Percentiles rank a stretch among this genome's conserved stretches.
Conservation (phyloP, 768 basidiomycete genomes). For the Podaxis sp. region DNA sequence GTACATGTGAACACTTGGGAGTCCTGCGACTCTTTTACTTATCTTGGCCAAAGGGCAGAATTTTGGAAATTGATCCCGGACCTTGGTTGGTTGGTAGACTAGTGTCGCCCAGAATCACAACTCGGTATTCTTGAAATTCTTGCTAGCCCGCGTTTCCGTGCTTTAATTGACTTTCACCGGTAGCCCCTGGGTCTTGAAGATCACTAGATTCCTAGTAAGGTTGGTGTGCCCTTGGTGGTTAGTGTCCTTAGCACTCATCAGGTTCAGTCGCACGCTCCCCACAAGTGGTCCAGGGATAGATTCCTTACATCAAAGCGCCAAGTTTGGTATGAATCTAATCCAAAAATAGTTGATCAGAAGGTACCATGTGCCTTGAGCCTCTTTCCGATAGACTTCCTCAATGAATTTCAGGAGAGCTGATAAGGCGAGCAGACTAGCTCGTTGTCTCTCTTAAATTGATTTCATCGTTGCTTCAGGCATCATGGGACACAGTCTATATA, state of each 20-base stretch:
- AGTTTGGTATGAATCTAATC: background rate
- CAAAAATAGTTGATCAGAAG: background rate
- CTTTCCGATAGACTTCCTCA: background rate
- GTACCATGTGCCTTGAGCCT: background rate
- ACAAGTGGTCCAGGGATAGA: background rate
- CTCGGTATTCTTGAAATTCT: too few species aligned
- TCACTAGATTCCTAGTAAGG: too few species aligned
- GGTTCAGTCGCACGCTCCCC: too few species aligned
- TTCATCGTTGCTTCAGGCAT: background rate
- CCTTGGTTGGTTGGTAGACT: too few species aligned
- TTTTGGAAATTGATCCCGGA: background rate
- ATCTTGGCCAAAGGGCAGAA: background rate
- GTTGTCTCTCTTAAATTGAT: background rate
- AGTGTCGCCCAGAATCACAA: too few species aligned
- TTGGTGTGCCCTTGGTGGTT: too few species aligned
- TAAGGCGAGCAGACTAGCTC: background rate
- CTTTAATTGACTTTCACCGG: too few species aligned
- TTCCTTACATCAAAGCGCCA: background rate
- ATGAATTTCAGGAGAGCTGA: background rate
- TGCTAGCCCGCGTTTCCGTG: too few species aligned
- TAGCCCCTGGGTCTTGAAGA: too few species aligned
- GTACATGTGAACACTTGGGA: background rate
- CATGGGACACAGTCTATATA: conserved; percentile 16
- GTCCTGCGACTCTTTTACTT: background rate
- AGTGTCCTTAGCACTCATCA: too few species aligned